Conservation (phyloP, 2,329 filamentous ascomycete genomes). For the Clonostachys rhizophaga region DNA sequence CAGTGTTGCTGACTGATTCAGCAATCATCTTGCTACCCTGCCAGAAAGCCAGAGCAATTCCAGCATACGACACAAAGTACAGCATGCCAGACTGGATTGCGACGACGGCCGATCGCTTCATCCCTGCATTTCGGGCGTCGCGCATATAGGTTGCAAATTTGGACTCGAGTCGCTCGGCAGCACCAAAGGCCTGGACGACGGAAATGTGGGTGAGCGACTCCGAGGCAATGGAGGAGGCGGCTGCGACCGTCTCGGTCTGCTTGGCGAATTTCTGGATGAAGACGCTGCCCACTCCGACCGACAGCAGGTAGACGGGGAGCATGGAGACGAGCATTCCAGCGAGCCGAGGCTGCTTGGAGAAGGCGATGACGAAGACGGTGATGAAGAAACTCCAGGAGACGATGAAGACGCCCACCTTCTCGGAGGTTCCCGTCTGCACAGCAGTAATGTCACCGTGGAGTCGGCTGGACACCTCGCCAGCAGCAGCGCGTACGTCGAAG, state of each 20-base stretch:
- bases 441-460: constrained; percentile 83
- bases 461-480: constrained; percentile 1
- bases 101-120: constrained; percentile 57
- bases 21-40: constrained; percentile 51
- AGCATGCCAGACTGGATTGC: constrained; percentile 72
- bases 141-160: constrained; percentile 69
- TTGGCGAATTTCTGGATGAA: constrained; percentile 43
- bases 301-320: constrained; percentile 9
- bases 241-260: constrained; percentile 63
- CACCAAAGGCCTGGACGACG: constrained; percentile 82
- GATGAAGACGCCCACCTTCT: constrained; percentile 70
- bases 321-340: constrained; percentile 62
- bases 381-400: constrained; percentile 69
- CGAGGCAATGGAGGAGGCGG: constrained; percentile 75
- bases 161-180: constrained; percentile 72
- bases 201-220: constrained; percentile 83
- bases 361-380: constrained; percentile 76
- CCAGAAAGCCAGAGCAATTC: constrained; percentile 77
- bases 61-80: constrained; percentile 32
- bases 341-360: constrained; percentile 78
- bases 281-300: constrained; percentile 69
- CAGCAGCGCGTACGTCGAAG: constrained; percentile 1
- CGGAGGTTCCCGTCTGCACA: constrained; percentile 79
- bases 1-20: not conserved
- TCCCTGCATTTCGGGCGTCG: constrained; percentile 34